phyloP scores from a whole-genome alignment of 164 flowering plant genomes.

The Stephania japonica region DNA sequence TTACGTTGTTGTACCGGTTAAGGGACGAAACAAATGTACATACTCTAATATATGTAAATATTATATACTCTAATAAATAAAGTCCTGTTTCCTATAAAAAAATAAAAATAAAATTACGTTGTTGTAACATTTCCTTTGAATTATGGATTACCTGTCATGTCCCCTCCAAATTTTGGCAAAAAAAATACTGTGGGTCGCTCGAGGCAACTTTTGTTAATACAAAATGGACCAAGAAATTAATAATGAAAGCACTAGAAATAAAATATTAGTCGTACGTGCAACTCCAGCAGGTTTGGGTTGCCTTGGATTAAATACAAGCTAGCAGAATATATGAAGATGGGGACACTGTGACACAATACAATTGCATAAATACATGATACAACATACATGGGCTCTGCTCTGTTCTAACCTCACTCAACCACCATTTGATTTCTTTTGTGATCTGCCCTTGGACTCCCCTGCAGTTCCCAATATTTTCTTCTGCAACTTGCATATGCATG shows the following conservation, averaged over 20 bases:
- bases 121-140: background rate
- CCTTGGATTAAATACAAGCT: background rate
- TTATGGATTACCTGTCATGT: background rate
- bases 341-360: background rate
- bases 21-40: no score
- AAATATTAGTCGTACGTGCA: background rate
- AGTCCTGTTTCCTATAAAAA: no score
- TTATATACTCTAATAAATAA: no score
- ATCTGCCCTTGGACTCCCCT: background rate
- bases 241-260: no score
- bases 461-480: background rate
- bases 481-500: background rate
- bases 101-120: no score
- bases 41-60: no score
- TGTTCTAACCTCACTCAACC: background rate
- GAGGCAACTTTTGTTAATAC: background rate
- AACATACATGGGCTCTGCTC: background rate
- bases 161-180: background rate
- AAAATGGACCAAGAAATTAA: background rate
- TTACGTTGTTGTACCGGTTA: background rate
- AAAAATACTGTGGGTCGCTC: background rate
- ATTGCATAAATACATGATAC: background rate
- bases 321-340: background rate
- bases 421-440: background rate
- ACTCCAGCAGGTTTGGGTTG: background rate